Base-by-base conservation (phyloP, 2,329 filamentous ascomycete genomes). In the Trichoderma oligosporum region DNA sequence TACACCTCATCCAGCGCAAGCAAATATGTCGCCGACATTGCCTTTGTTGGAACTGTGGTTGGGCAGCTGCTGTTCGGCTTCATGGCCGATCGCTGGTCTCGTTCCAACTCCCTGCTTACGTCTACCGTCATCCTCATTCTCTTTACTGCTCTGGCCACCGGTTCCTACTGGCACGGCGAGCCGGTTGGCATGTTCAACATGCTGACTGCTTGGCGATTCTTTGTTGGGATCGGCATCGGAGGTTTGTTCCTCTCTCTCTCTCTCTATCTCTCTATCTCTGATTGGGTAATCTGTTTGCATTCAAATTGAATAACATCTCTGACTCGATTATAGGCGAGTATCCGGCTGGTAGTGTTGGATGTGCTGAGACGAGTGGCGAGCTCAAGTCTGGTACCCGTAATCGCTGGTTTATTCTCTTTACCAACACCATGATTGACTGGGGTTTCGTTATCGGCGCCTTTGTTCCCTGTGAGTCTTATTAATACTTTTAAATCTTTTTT, bases 391-490 rank as follows among this genome's bases (percentile, higher is more conserved):
- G 92, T 9, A 87, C 87, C 14, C 80, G 92, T n/a, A 93, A 97
- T 68, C 80, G 88, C 36, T 96, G 91, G 90, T 97, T 92, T 68
- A 89, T 93, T 65, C 78, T 96, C 62, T 95, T 94, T 71, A 96
- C 89, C 45, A 95, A 95, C 71, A 84, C 88, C 22, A 88, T 91
- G 78, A 95, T 96, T 60, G 89, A 95, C 68, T 82, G 73, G 67
- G 91, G 89, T 1, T 96, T 95, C 62, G 88, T 95, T 1, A 78
- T 93, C 56, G 86, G 89, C 7, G 86, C 89, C 0, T 83, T 96
- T 60, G 84, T 94, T 1, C 89, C 91, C 2, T 82, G 73, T 74
- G 38, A 60, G 72, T 65, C 1, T 8, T 5, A 4, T n/a, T n/a
- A n/a, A n/a, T n/a, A n/a, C n/a, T n/a, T n/a, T n/a, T n/a, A n/a